Percentiles rank a stretch among this genome's conserved stretches.
phyloP scores from a whole-genome alignment of 2,329 filamentous ascomycete species.

The Neophaeococcomyces aloes region DNA sequence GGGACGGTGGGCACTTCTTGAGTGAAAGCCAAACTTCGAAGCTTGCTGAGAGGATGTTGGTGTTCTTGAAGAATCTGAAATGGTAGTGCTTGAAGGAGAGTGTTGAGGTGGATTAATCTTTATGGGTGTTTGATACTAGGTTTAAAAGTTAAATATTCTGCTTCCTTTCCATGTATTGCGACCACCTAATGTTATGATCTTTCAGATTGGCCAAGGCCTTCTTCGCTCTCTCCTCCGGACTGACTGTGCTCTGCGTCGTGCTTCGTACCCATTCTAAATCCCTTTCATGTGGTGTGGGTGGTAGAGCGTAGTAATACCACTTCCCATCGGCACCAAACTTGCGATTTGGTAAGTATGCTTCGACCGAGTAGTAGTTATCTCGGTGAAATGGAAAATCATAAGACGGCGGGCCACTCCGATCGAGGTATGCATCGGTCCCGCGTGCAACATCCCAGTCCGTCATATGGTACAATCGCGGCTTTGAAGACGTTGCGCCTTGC shows the following conservation, averaged over 20 bases:
- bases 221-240: neutral
- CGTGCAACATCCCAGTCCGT: constrained; percentile 15
- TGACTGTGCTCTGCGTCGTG: neutral
- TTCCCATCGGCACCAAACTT: constrained; percentile 19
- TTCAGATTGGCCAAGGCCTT: neutral
- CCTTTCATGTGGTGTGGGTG: constrained; percentile 19
- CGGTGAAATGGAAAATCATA: constrained; percentile 20
- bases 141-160: neutral
- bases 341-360: constrained; percentile 20
- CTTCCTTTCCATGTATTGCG: neutral
- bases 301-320: constrained; percentile 20
- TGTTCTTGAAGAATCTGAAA: constrained; percentile 24
- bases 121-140: neutral
- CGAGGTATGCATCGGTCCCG: constrained; percentile 17
- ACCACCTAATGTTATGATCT: constrained; percentile 3
- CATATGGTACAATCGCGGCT: constrained; percentile 17
- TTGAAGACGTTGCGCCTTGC: constrained; percentile 11
- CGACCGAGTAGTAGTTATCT: constrained; percentile 20
- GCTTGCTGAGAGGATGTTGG: constrained; percentile 29
- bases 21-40: constrained; percentile 31
- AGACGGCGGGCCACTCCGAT: constrained; percentile 18
- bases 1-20: constrained; percentile 51
- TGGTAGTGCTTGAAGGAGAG: neutral
- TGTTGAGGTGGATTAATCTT: neutral
- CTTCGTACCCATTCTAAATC: constrained; percentile 17